Evolutionary conservation across 2,329 filamentous ascomycete species (phyloP), one percentile per base, ranked within the genome.

Genomic region (Talaromyces funiculosus): DNA sequence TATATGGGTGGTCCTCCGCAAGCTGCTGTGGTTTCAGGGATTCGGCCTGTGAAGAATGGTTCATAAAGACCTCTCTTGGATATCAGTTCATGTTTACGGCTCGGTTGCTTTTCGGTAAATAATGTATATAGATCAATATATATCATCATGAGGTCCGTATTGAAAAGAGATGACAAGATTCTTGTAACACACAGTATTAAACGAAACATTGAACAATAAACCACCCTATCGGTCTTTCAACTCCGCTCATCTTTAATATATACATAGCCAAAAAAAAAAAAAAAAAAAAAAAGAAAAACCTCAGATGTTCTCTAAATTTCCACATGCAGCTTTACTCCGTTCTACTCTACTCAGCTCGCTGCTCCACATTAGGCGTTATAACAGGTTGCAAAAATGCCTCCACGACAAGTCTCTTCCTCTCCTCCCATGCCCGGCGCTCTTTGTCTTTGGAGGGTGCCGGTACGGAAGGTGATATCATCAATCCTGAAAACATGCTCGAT

Each of bases 371-470:
- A 66, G 75, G 72, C 7, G 73, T 72, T 1, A 67, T 70, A 54
- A 71, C 69, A 54, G 72, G 72, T 51, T 75, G 78, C 61, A 90
- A 69, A 65, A 95, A 95, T 29, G 90, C 76, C 70, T 92, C 89
- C 31, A 95, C 71, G 12, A 92, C 75, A 9, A 81, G 81, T 60
- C 81, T 80, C 77, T 86, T 88, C 70, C 84, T 83, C 61, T 89
- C 89, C 64, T 87, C 85, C 14, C 80, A 73, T 0, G 77, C 74
- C 62, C 80, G 86, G 65, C 77, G 83, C 62, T 89, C 87, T 73
- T 84, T 84, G 5, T 84, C 83, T 62, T 74, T 81, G 20, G 70
- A 63, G 1, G 71, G 75, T 3, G 71, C 66, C 1, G 76, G 70
- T 2, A 70, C 68, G 16, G 68, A 63, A 0, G 76, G 71, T 7